phyloP scores from a whole-genome alignment of 306 rosid genomes.

The Hippophae rhamnoides region DNA sequence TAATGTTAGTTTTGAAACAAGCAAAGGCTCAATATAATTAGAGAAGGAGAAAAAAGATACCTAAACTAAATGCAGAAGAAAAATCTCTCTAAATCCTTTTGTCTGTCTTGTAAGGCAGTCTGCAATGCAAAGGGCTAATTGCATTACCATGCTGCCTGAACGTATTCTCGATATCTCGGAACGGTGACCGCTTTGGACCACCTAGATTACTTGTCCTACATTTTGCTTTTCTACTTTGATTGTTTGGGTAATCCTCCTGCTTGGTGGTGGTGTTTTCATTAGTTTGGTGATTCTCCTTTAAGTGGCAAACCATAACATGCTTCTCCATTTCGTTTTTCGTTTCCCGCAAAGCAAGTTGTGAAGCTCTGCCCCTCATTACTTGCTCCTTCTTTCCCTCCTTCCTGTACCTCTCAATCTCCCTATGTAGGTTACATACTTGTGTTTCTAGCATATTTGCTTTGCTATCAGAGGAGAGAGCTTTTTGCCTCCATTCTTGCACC shows the following conservation, averaged over 20 bases:
- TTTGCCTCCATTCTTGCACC: constrained; percentile 88
- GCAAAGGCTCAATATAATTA: too few species aligned
- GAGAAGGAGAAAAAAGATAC: too few species aligned
- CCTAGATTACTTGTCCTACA: constrained; percentile 1
- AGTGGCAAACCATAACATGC: constrained; percentile 53
- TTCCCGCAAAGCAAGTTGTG: constrained; percentile 16
- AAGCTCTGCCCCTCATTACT: constrained; percentile 1
- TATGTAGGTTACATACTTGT: constrained; percentile 19
- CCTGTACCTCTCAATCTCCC: constrained; percentile 37
- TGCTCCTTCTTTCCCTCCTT: constrained; percentile 17
- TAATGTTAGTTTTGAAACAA: too few species aligned
- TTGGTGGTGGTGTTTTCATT: constrained; percentile 22
- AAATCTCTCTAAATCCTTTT: too few species aligned
- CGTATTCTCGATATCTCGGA: constrained; percentile 53
- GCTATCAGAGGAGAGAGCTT: constrained; percentile 49
- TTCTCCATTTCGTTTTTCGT: constrained; percentile 64
- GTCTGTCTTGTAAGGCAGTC: too few species aligned
- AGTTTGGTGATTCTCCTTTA: not conserved
- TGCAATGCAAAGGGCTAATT: too few species aligned
- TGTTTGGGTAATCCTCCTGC: constrained; percentile 17
- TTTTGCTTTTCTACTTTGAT: constrained; percentile 30
- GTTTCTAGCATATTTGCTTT: constrained; percentile 40
- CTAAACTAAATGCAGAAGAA: too few species aligned
- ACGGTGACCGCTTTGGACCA: constrained; percentile 24
- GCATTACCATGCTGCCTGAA: too few species aligned